Base-by-base conservation (phyloP, 805 yeast species). In the Candida sanyiensis region DNA sequence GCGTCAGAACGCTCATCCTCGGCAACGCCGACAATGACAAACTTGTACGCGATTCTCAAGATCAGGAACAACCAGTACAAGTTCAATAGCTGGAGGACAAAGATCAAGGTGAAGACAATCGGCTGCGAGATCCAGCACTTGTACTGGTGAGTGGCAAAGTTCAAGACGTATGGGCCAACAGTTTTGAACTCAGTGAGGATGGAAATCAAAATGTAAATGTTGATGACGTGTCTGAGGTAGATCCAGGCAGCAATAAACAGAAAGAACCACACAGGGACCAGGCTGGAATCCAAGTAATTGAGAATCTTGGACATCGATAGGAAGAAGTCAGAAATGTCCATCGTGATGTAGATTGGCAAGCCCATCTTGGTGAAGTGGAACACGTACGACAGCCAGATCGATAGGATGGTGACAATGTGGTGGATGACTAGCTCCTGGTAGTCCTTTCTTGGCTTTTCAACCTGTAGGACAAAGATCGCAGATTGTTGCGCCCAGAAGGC, bases 321-420 rank as follows among this genome's bases (percentile, higher is more conserved):
- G 63, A 88, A 84, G 61, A 87, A 79, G 66, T 93, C 99, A 13
- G 95, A 83, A 27, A 88, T 72, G 62, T 93, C 99, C 99, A 93
- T 93, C 18, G 97, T 87, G 52, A 93, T 74, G 60, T 86, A 93
- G 37, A 93, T 75, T 13, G 83, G 84, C 25, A 93, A 61, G 6
- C 99, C 99, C 74, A 93, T 90, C 79, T 94, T 86, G 12, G 96
- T 86, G 69, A 88, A 93, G 62, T 93, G 96, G 72, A 93, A 93
- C 50, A 89, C 76, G 61, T 93, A 90, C 9, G 96, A 85, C 39
- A 75, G 69, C 76, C 83, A 81, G 52, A 93, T 88, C 50, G 93
- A 73, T 4, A 87, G 75, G 59, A 93, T 78, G 19, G 99, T 93
- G 47, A 93, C 79, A 46, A 93, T 73, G 60, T 93, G 99, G 62